Evolutionary conservation across 2,329 filamentous ascomycete genomes (phyloP).

Genomic region (Aspergillus sp.): DNA sequence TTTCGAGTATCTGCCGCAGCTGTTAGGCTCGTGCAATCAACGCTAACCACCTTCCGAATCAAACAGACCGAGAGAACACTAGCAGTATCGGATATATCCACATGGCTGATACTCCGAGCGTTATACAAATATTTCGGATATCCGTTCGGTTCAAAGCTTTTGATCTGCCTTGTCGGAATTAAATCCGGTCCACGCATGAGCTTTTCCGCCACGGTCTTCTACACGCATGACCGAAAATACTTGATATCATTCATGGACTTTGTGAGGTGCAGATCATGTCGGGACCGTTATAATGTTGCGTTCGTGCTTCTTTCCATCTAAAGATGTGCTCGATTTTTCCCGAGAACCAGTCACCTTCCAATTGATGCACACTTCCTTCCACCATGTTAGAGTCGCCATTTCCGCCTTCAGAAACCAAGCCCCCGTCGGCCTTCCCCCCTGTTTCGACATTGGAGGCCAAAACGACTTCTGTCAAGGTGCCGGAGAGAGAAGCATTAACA

Average conservation of each 20-base stretch:
- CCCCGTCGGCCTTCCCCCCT: not conserved
- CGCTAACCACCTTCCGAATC: no score
- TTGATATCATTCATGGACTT: no score
- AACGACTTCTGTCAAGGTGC: not conserved
- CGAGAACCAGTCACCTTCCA: not conserved
- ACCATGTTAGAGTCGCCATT: not conserved
- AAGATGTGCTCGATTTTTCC: not conserved
- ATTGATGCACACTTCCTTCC: not conserved
- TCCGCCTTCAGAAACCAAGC: not conserved
- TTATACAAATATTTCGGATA: no score
- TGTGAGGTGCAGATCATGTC: not conserved
- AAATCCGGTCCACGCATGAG: not conserved
- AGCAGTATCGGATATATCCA: no score
- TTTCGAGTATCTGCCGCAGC: no score
- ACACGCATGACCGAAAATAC: no score
- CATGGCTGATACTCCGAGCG: no score
- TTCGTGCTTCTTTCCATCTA: not conserved
- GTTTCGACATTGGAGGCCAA: slow-evolving; percentile 1
- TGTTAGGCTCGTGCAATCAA: no score
- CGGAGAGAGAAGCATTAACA: slow-evolving; percentile 17
- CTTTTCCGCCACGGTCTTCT: not conserved
- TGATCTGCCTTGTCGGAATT: not conserved
- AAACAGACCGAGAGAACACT: no score
- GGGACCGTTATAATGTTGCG: not conserved
- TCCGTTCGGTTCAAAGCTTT: no score